These are phyloP conservation scores for Hypoxylon sp. DNA, from an alignment of 2,329 filamentous ascomycete species.

Conservation along the genomic window DNA sequence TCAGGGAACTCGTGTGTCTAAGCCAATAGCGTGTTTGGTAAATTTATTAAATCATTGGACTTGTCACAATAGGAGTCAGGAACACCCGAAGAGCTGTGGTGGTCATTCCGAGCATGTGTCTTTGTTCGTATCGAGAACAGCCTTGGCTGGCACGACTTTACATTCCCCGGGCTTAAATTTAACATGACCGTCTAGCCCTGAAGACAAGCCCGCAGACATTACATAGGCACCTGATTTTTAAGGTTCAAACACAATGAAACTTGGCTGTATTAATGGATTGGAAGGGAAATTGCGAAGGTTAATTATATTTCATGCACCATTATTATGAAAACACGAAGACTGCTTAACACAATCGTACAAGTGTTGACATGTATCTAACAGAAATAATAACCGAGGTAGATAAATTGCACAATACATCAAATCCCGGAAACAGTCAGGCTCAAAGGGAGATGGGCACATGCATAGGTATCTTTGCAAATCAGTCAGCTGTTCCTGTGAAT, in stretches of 20 bases:
- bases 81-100: neutral
- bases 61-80: neutral
- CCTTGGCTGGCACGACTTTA: neutral
- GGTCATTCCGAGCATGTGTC: neutral
- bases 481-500: constrained; percentile 22
- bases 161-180: neutral
- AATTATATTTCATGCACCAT: neutral
- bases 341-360: constrained; percentile 1
- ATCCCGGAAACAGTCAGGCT: constrained; percentile 31
- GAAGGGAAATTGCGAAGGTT: neutral
- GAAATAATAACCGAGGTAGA: constrained; percentile 8
- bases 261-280: neutral
- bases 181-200: neutral
- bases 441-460: constrained; percentile 22
- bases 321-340: neutral
- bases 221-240: neutral
- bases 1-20: no score
- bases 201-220: no score
- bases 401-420: constrained; percentile 9
- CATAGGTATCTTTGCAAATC: constrained; percentile 10
- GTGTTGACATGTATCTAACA: constrained; percentile 9
- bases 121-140: neutral
- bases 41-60: neutral
- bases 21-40: neutral
- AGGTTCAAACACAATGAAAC: constrained; percentile 11